Percentiles rank a stretch among this genome's conserved stretches.
phyloP scores from a whole-genome alignment of 2,329 filamentous ascomycete genomes.

The Monosporascus sp. region DNA sequence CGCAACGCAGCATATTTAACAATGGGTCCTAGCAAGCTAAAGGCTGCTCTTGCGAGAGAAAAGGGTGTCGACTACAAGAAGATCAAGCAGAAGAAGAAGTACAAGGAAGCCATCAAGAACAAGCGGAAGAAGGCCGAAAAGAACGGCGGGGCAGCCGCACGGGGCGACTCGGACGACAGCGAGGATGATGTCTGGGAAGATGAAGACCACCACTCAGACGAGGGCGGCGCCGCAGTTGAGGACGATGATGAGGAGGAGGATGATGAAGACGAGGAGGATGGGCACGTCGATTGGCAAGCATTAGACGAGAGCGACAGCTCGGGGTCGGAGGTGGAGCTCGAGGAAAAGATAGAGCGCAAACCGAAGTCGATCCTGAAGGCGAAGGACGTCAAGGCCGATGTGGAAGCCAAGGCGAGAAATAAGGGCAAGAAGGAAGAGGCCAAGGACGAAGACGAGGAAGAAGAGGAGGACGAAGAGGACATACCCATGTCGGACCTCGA shows the following conservation, averaged over 20 bases:
- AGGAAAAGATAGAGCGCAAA: slow-evolving; percentile 60
- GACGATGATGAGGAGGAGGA: slow-evolving; percentile 13
- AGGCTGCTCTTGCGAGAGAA: slow-evolving; percentile 22
- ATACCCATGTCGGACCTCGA: slow-evolving; percentile 86
- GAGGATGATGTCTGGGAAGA: slow-evolving; percentile 11
- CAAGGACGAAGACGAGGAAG: slow-evolving; percentile 48
- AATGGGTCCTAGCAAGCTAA: slow-evolving; percentile 24
- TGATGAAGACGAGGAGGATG: slow-evolving; percentile 19
- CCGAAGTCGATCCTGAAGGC: slow-evolving; percentile 38
- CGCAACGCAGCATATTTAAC: neutral
- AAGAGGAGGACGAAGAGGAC: slow-evolving; percentile 75
- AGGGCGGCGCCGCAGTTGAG: slow-evolving; percentile 4
- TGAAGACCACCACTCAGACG: slow-evolving; percentile 15
- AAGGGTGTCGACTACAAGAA: slow-evolving; percentile 25
- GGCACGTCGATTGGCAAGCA: slow-evolving; percentile 46
- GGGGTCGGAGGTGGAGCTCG: slow-evolving; percentile 72
- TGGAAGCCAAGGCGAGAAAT: slow-evolving; percentile 21
- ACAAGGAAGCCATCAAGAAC: slow-evolving; percentile 18
- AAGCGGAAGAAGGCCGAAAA: slow-evolving; percentile 15
- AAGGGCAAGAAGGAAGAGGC: slow-evolving; percentile 36
- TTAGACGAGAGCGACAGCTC: slow-evolving; percentile 57
- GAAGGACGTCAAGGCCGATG: slow-evolving; percentile 28
- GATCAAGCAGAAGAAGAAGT: slow-evolving; percentile 23
- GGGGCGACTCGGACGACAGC: slow-evolving; percentile 6
- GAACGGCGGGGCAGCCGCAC: slow-evolving; percentile 12